Conservation (phyloP, 345 rosid genomes). For the Jatropha curcas region DNA sequence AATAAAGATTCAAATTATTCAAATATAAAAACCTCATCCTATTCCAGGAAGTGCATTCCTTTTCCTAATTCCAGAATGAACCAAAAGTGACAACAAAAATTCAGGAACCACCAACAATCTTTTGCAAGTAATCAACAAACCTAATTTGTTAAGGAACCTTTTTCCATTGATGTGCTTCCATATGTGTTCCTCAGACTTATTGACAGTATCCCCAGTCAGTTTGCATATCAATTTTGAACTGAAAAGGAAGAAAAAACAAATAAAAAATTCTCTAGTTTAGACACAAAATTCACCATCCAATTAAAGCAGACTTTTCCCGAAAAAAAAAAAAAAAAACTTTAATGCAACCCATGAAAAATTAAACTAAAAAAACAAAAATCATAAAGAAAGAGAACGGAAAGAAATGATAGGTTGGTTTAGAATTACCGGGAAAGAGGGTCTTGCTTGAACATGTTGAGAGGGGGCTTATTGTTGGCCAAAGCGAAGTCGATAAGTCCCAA, state of each 20-base stretch:
- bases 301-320: too few relatives aligned
- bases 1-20: too few relatives aligned
- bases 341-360: not conserved
- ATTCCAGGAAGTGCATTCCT: too few relatives aligned
- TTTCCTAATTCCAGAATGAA: too few relatives aligned
- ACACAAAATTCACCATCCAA: not conserved
- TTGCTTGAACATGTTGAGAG: conserved; percentile 83
- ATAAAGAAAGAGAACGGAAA: not conserved
- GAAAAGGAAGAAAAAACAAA: conserved; percentile 21
- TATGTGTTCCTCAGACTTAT: conserved; percentile 85
- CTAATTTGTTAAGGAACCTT: conserved; percentile 79
- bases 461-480: conserved; percentile 57
- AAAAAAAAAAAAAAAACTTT: not conserved
- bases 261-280: not conserved
- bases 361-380: not conserved
- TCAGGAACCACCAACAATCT: not conserved
- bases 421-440: conserved; percentile 64
- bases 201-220: conserved; percentile 80
- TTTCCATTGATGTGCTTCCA: conserved; percentile 90
- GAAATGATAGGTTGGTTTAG: not conserved
- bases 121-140: conserved; percentile 26
- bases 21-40: too few relatives aligned
- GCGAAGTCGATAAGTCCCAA: conserved; percentile 81
- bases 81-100: too few relatives aligned
- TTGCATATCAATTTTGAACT: conserved; percentile 86